Evolutionary conservation across 2,329 filamentous ascomycete species (phyloP), one percentile per base, ranked within the genome.

Genomic region (Penicillium sp.): DNA sequence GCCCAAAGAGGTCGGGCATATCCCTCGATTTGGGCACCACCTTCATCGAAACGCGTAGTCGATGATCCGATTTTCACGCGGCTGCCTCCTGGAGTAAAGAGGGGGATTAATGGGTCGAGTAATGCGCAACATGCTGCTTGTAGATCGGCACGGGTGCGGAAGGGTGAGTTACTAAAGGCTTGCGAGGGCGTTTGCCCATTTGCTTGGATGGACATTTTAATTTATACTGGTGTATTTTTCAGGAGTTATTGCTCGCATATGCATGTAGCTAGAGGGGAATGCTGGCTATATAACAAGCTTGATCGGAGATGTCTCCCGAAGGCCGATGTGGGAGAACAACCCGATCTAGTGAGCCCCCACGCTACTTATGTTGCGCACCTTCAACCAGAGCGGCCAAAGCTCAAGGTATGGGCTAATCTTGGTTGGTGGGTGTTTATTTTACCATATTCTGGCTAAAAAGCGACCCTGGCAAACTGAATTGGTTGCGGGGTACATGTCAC

Each of bases 1-100:
- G 86, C 90, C 89, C 89, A 92, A 47, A 92, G 78, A 0, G 90
- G 89, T 1, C 90, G 83, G 40, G 86, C 87, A 66, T 87, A 87
- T 21, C 89, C 89, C 73, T 93, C 90, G 29, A 92, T 82, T 67
- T 92, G 88, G 1, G 89, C 88, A 8, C 88, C 89, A 1, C 85
- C 83, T 70, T 91, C 87, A 67, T 92, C 90, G 70, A 92, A 92
- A 23, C 88, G 80, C 18, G 90, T 90, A 16, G 88, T 88, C 0
- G 88, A 90, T 13, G 82, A 84, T 5, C 89, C 89, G 21, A 87
- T 83, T 65, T 84, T 86, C 43, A 92, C 81, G 43, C 88, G 80
- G 10, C 87, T 84, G 66, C 83, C 83, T 39, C 78, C 68, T 0
- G 86, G 84, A 1, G 89, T 91, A 72, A 91, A 90, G 71, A 89